A percentile compares a stretch with the other conserved stretches of the same genome.
Conservation (phyloP, 1,284 basidiomycete genomes). For the Fomitopsis pinicola region DNA sequence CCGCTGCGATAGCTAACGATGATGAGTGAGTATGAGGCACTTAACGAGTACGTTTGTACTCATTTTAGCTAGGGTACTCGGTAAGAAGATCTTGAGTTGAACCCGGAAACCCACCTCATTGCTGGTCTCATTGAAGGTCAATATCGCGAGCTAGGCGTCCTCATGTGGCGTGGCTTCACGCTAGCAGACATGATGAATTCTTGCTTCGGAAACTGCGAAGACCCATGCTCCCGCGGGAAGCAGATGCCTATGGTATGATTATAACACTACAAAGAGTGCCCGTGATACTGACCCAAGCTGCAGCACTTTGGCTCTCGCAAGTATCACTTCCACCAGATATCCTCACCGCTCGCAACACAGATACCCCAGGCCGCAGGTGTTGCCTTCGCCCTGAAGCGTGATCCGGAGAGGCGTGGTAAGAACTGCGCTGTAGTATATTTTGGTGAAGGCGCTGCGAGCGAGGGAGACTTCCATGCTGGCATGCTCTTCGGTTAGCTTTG, state of each 20-base stretch:
- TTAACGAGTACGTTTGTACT: neutral
- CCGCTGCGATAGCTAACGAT: constrained; percentile 76
- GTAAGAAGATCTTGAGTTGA: constrained; percentile 28
- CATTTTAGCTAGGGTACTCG: constrained; percentile 46
- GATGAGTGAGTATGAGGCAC: constrained; percentile 70
- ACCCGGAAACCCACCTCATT: neutral
- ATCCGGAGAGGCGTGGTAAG: constrained; percentile 64
- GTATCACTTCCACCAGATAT: constrained; percentile 92
- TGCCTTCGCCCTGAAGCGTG: constrained; percentile 83
- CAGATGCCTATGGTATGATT: constrained; percentile 79
- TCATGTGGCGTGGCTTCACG: constrained; percentile 83
- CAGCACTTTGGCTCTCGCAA: constrained; percentile 85
- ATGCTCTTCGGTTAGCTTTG: constrained; percentile 47
- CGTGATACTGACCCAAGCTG: neutral
- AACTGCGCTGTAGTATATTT: constrained; percentile 90
- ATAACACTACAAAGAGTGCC: neutral
- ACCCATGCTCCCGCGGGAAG: constrained; percentile 79
- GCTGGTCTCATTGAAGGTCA: constrained; percentile 45
- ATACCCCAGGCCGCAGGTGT: constrained; percentile 96
- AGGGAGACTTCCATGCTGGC: constrained; percentile 78
- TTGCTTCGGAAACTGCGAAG: constrained; percentile 83
- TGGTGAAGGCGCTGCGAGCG: constrained; percentile 80
- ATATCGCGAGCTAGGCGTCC: constrained; percentile 87
- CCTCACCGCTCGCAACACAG: constrained; percentile 91
- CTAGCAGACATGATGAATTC: constrained; percentile 79